A percentile compares a stretch with the other conserved stretches of the same genome.
Evolutionary conservation across 805 yeast genomes (phyloP).

Genomic region (Candida suzukii): DNA sequence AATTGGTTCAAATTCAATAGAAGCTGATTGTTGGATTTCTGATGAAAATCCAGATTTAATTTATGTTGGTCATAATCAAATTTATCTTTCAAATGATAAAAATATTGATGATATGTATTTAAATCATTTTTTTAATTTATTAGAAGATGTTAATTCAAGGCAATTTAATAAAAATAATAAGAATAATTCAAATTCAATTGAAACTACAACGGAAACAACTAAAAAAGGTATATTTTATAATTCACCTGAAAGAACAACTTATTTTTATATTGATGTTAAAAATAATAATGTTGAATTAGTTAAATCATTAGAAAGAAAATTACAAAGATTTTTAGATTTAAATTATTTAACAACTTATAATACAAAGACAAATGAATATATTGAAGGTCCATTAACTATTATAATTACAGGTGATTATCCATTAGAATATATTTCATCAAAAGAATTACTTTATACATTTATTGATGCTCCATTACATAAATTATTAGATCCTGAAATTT

Average conservation of each 20-base stretch:
- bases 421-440: conserved; percentile 23
- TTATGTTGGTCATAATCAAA: conserved; percentile 59
- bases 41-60: conserved; percentile 21
- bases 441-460: conserved; percentile 31
- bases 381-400: conserved; percentile 50
- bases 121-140: conserved; percentile 39
- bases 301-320: conserved; percentile 32
- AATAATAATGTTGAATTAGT: conserved; percentile 37
- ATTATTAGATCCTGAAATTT: conserved; percentile 10
- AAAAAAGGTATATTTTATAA: conserved; percentile 36
- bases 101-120: conserved; percentile 47
- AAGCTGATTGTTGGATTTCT: conserved; percentile 59
- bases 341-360: conserved; percentile 46
- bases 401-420: conserved; percentile 65
- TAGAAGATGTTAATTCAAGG: conserved; percentile 39
- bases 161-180: neutral
- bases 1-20: conserved; percentile 49
- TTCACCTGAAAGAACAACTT: conserved; percentile 39
- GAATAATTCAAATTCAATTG: neutral
- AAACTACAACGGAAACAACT: neutral
- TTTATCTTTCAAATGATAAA: conserved; percentile 31
- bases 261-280: conserved; percentile 57
- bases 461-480: conserved; percentile 44
- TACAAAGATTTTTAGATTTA: conserved; percentile 38
- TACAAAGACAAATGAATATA: conserved; percentile 22